Conservation (phyloP, 495 filamentous ascomycete genomes). For the Bombardia bombarda region DNA sequence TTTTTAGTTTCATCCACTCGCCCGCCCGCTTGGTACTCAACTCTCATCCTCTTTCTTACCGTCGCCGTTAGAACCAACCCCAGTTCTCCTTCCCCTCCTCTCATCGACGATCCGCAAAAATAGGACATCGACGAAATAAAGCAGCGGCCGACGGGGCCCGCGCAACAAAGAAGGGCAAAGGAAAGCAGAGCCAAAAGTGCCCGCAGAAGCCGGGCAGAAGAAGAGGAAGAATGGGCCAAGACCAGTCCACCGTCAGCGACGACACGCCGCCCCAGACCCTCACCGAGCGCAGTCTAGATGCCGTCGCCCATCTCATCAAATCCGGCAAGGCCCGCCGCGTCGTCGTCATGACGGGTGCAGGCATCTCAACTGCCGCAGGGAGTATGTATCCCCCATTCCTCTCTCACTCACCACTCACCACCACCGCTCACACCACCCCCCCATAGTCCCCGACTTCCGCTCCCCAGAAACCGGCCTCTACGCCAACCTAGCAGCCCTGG, state of each 20-base stretch:
- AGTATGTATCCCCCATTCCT: conserved; percentile 30
- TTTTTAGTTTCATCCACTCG: no score
- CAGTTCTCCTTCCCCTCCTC: no score
- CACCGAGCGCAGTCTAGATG: conserved; percentile 56
- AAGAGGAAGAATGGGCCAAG: conserved; percentile 37
- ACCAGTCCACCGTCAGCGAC: conserved; percentile 50
- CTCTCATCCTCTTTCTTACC: no score
- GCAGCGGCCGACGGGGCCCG: not conserved
- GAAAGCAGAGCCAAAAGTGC: not conserved
- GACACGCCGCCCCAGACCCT: conserved; percentile 57
- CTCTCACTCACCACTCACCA: not conserved
- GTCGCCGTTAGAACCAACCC: no score
- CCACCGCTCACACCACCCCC: conserved; percentile 14
- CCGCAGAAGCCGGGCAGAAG: not conserved
- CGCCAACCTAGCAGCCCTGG: conserved; percentile 73
- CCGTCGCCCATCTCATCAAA: conserved; percentile 68
- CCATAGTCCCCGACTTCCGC: conserved; percentile 63
- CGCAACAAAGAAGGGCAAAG: not conserved
- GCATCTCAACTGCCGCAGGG: conserved; percentile 52
- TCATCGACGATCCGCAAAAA: no score
- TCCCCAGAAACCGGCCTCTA: conserved; percentile 70
- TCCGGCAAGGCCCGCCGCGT: conserved; percentile 57
- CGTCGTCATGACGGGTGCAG: conserved; percentile 71
- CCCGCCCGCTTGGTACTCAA: no score
- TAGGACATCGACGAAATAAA: not conserved